Base-by-base conservation (phyloP, 495 filamentous ascomycete species). In the Penicillium atrosanguineum region DNA sequence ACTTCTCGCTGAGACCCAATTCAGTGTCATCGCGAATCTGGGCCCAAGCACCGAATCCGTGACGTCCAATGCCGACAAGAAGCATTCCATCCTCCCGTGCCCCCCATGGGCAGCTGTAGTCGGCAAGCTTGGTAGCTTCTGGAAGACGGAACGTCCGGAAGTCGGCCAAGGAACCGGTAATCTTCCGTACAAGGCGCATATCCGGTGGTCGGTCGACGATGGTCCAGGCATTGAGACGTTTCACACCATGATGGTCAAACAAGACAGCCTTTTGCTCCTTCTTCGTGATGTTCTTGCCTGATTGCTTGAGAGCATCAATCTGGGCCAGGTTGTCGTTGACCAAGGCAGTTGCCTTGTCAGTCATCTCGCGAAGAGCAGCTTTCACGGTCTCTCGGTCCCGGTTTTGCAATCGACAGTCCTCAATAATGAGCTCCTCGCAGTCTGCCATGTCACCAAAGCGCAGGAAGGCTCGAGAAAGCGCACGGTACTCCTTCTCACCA, bases 261-360 rank as follows among this genome's bases (percentile, higher is more conserved):
- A 97, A 75, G 16, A 97, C 90, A 1, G 95, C 93, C 62, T 97
- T 97, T 68, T 88, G 90, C 64, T 97, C 93, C 64, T 97, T 98
- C 74, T 97, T 97, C 0, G 92, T 95, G 7, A 84, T 79, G 62
- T 90, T 89, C 62, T 87, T 86, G 0, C 82, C 76, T 48, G 84
- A 79, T 44, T 82, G 81, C 70, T 90, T 85, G 44, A 85, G 65
- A 3, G 77, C 78, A 25, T 83, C 80, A 18, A 87, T 69, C 50
- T 80, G 74, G 6, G 77, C 72, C 14, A 77, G 66, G 39, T 95
- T 89, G 44, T 90, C 88, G 43, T 83, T 79, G 14, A 91, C 81
- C 6, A 90, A 76, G 44, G 79, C 76, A 11, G 81, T 72, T 25
- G 87, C 89, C 57, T 86, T 88, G 31, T 80, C 77, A 7, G 88